These are phyloP conservation scores for Candida chauliodis DNA, from an alignment of 805 yeast species.

Conservation along the genomic window DNA sequence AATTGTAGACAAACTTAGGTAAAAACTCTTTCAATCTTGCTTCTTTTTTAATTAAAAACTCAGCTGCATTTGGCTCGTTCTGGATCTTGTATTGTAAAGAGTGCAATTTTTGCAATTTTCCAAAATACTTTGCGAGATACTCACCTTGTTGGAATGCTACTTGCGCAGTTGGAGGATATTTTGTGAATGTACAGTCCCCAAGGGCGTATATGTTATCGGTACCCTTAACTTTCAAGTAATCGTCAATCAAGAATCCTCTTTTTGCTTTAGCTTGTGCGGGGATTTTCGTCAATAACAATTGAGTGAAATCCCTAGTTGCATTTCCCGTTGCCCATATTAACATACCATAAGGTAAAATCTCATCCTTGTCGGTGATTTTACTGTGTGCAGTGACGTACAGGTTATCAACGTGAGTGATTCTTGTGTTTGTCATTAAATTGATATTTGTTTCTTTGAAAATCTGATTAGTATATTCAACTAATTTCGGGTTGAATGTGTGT, in stretches of 20 bases:
- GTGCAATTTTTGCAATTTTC: conserved; percentile 60
- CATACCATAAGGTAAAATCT: conserved; percentile 81
- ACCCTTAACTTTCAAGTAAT: conserved; percentile 78
- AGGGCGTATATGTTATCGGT: conserved; percentile 78
- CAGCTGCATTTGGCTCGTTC: conserved; percentile 39
- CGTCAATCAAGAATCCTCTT: conserved; percentile 86
- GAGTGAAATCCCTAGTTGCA: conserved; percentile 75
- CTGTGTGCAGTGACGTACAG: conserved; percentile 66
- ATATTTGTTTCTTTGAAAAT: conserved; percentile 67
- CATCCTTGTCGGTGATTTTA: conserved; percentile 60
- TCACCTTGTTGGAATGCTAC: conserved; percentile 94
- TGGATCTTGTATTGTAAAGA: conserved; percentile 45
- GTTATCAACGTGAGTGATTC: conserved; percentile 81
- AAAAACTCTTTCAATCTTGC: conserved; percentile 37
- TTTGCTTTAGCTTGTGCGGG: conserved; percentile 79
- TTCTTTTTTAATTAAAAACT: conserved; percentile 45
- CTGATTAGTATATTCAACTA: conserved; percentile 75
- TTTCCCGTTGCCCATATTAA: conserved; percentile 98
- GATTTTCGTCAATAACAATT: conserved; percentile 61
- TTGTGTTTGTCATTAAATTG: conserved; percentile 74
- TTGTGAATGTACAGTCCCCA: conserved; percentile 93
- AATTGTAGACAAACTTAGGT: conserved; percentile 72
- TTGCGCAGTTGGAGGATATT: conserved; percentile 94
- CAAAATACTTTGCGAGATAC: conserved; percentile 71
- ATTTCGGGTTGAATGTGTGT: conserved; percentile 64